A percentile compares a stretch with the other conserved stretches of the same genome.
Conservation (phyloP, 345 rosid species). For the Eucalyptus guilfoylei region DNA sequence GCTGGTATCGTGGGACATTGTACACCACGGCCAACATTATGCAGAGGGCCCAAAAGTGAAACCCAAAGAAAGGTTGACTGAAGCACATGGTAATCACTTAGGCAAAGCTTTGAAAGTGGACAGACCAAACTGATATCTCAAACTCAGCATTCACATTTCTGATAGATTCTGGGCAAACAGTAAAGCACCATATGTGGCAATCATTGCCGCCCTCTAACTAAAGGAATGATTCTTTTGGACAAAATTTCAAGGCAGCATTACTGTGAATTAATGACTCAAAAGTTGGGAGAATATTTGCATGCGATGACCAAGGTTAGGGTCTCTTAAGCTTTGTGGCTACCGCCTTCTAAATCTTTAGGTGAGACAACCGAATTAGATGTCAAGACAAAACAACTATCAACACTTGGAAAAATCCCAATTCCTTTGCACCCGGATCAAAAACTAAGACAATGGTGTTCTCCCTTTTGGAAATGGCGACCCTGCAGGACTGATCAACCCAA, state of each 20-base stretch:
- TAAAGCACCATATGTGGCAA: neutral
- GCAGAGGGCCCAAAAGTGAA: neutral
- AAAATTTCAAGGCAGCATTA: neutral
- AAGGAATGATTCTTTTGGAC: neutral
- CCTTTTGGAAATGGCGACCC: conserved; percentile 44
- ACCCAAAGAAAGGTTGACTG: neutral
- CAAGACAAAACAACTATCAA: neutral
- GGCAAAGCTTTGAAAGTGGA: neutral
- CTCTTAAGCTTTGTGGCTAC: neutral
- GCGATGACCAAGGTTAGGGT: neutral
- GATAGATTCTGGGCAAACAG: neutral
- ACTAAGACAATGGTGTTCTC: neutral
- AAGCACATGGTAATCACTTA: neutral
- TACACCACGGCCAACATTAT: neutral
- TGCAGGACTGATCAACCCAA: conserved; percentile 40
- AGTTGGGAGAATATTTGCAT: neutral
- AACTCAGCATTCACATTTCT: neutral
- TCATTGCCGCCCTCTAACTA: neutral
- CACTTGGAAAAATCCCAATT: neutral
- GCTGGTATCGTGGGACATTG: neutral
- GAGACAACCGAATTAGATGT: neutral
- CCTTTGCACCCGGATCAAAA: neutral
- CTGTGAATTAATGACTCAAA: neutral
- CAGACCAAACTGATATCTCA: neutral
- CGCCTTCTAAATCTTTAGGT: neutral